Evolutionary conservation across 306 rosid genomes (phyloP), one percentile per base, ranked within the genome.

Genomic region (Morella rubra): DNA sequence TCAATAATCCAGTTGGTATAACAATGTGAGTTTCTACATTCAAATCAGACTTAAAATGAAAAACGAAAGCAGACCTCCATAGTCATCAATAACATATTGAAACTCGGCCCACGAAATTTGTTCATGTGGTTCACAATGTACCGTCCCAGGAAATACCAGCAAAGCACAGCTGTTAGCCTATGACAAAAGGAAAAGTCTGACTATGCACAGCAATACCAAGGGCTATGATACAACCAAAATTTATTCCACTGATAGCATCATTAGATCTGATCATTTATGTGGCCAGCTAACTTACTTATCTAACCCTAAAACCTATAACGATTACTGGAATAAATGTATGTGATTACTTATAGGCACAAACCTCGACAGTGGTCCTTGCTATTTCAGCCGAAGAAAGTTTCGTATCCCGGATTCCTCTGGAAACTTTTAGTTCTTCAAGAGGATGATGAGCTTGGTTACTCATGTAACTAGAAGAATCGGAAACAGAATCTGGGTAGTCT

Each of bases 61-160:
- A 72, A 76, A 70, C 52, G 74, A 81, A 73, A 69, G 80, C 85
- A 81, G 79, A 90, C 96, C 96, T 89, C 97, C 96, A 56, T 76
- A 83, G 81, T 86, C 91, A 84, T 92, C 97, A 44, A 89, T 76
- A 75, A 81, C 90, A 81, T 90, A 92, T 76, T 83, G 87, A 85
- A 80, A 89, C 70, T 90, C 92, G 0, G 85, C 84, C 97, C 97
- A 92, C 22, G 97, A 87, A 71, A 89, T 82, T 74, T 87, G 93
- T 75, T 87, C 93, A 59, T 94, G 98, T 71, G 97, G 98, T 86
- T 94, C 98, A 84, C 81, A 72, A 89, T 94, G 98, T 71, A 94
- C 91, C 55, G 56, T 77, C 56, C 96, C 97, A 76, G 95, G 97
- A 83, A 94, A 94, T 76, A 90, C 86, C 83, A 94, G 84, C 90